Evolutionary conservation across 2,329 filamentous ascomycete species (phyloP), one percentile per base, ranked within the genome.

Genomic region (Aureobasidium sp.): DNA sequence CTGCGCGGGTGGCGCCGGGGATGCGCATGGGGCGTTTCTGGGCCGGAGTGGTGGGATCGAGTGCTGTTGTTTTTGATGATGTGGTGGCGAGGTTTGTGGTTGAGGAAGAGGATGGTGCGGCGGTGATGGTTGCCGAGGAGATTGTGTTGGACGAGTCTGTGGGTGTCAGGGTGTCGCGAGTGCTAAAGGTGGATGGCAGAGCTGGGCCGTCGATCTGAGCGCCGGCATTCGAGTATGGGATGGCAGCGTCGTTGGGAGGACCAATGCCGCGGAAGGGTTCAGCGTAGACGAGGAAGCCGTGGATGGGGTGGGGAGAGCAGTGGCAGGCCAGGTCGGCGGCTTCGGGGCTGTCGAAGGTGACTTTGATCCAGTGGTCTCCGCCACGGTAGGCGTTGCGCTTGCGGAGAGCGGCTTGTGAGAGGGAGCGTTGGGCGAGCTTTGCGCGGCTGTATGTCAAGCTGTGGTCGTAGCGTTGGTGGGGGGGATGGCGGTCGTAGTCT

Each of bases 401-500:
- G 59, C 82, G 80, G 62, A 91, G 85, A 69, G 95, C 90, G 41
- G 88, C 87, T 20, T 83, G 77, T 1, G 87, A 88, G 58, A 96
- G 77, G 11, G 83, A 82, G 57, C 84, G 82, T 63, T 86, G 84
- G 52, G 87, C 86, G 9, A 88, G 83, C 66, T 87, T 83, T 11
- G 88, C 86, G 56, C 88, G 84, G 68, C 91, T 87, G 65, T 88
- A 83, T 64, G 90, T 83, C 67, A 92, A 85, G 1, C 87, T 83
- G 71, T 89, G 77, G n/a, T 77, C 88, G 78, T 88, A 93, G 63
- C 88, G 83, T 65, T 86, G 82, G 62, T 85, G 80, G 2, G 90
- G 89, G n/a, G 93, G 88, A 66, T 89, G 87, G 65, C 93, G 87
- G 9, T 91, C 86, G 75, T 97, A 97, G 76, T 97, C 92, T 77